Percentiles rank a stretch among this genome's conserved stretches.
phyloP scores from a whole-genome alignment of 139 green algal species.

The Nannochloris sp. region DNA sequence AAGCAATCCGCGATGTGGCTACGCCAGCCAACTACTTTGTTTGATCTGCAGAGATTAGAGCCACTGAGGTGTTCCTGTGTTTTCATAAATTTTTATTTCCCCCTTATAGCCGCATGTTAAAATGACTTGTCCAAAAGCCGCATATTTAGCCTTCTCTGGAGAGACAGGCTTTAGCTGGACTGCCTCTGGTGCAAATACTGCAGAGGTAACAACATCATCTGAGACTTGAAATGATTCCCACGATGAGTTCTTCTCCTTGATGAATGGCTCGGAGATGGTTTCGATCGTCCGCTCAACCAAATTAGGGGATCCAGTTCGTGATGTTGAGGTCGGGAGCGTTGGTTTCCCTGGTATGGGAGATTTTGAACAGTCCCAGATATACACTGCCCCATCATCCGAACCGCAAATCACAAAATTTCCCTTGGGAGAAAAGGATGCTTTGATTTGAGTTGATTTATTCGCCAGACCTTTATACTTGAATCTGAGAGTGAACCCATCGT shows the following conservation, averaged over 20 bases:
- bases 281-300: not conserved
- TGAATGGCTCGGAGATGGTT: constrained; percentile 8
- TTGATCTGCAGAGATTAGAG: constrained; percentile 25
- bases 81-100: constrained; percentile 49
- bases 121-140: not conserved
- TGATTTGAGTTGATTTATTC: constrained; percentile 66
- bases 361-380: constrained; percentile 45
- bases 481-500: constrained; percentile 47
- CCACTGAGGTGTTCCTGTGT: constrained; percentile 28
- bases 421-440: constrained; percentile 18
- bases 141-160: not conserved
- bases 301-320: not conserved
- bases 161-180: not conserved
- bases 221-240: constrained; percentile 57
- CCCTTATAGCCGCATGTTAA: constrained; percentile 36
- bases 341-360: not conserved
- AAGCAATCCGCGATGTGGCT: constrained; percentile 59
- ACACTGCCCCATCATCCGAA: constrained; percentile 68
- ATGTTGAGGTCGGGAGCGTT: not conserved
- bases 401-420: constrained; percentile 54
- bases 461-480: constrained; percentile 86
- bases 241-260: constrained; percentile 42
- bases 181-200: constrained; percentile 47
- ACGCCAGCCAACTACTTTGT: constrained; percentile 63
- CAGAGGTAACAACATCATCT: constrained; percentile 48